Base-by-base conservation (phyloP, 257 asterid genomes). In the Coffea canephora region DNA sequence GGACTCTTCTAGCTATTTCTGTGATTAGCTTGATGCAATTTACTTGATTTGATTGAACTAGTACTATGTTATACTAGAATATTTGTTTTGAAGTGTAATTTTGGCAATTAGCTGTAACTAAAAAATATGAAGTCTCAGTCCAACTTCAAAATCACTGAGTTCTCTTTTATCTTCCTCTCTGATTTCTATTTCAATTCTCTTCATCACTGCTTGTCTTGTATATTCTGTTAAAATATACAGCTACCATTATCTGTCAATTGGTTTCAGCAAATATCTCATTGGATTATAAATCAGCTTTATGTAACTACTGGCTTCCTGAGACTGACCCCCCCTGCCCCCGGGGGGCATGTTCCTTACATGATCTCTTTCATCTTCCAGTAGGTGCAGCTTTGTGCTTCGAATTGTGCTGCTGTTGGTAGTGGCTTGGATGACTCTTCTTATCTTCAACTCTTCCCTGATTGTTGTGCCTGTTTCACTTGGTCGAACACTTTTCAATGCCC, bases 401-500 rank as follows among this genome's bases (percentile, higher is more conserved):
- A 94, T 95, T 4, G 94, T 95, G 83, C 81, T 93, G 84, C 73
- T 95, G 84, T 79, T 95, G 84, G 86, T 94, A 78, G 97, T 91
- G 76, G 99, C 99, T 76, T 95, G 99, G 99, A 90, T 95, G 96
- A 95, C 99, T 43, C 85, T 95, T 41, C 97, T 95, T 14, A 85
- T 88, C 64, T 91, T 92, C 82, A 94, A 95, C 84, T 92, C 97
- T n/a, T 85, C 96, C 41, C 80, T 93, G 87, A 89, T 95, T 79
- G 90, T 94, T 82, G 89, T 94, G 70, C 99, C 99, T 10, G 84
- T 95, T 78, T 90, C 99, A 87, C 93, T 94, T 74, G 99, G 98
- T 49, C 90, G 98, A 21, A 74, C 91, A 13, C 91, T 95, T 78
- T 95, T 91, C 87, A 89, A 87, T 88, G 87, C 87, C 73, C 91